Conservation (phyloP, 2,329 filamentous ascomycete species). For the Venturiaceae sp. region DNA sequence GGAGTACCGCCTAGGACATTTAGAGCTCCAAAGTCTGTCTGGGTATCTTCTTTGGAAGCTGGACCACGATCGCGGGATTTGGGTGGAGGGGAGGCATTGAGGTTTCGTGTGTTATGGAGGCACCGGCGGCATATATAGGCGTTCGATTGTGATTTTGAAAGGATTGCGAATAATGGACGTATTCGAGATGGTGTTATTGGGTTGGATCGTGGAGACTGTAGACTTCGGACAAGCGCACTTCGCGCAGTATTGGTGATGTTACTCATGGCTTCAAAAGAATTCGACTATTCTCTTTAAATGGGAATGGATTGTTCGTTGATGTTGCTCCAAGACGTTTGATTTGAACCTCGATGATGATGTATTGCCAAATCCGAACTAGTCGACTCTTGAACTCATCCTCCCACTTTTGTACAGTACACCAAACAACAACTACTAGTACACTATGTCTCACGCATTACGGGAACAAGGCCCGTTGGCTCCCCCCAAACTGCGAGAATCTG, state of each 20-base stretch:
- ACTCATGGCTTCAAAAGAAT: neutral
- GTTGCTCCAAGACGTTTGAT: neutral
- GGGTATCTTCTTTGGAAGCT: slow-evolving; percentile 10
- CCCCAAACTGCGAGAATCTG: too few species aligned
- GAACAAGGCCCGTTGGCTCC: neutral
- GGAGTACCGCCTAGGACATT: slow-evolving; percentile 72
- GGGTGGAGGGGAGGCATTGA: slow-evolving; percentile 1
- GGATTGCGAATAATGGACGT: neutral
- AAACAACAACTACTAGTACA: neutral
- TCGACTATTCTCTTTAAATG: neutral
- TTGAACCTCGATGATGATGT: neutral
- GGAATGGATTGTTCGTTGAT: neutral
- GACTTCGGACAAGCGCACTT: neutral
- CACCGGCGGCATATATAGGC: slow-evolving; percentile 2
- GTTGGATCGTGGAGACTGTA: neutral
- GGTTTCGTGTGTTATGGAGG: neutral
- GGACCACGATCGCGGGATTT: slow-evolving; percentile 8
- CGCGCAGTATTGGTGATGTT: neutral
- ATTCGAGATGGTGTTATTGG: neutral
- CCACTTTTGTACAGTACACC: neutral
- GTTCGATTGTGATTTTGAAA: neutral
- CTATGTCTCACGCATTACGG: neutral
- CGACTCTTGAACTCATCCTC: neutral
- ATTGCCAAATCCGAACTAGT: neutral
- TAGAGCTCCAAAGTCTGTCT: slow-evolving; percentile 62